Conservation (phyloP, 768 basidiomycete species). For the Mycena chlorophos region DNA sequence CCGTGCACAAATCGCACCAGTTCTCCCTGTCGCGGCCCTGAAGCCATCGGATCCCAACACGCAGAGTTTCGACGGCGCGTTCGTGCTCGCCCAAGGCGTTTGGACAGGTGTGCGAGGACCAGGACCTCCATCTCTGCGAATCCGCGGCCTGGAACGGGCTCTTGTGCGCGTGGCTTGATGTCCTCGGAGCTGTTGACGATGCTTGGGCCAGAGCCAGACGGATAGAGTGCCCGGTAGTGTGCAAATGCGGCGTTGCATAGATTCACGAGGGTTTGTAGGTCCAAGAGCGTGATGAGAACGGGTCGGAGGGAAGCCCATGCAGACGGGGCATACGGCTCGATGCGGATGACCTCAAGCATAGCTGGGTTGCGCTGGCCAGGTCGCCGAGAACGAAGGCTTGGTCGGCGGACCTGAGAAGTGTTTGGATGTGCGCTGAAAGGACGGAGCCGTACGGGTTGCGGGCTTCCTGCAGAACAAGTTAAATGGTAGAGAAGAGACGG, state of each 20-base stretch:
- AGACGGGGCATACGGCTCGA: slow-evolving; percentile 79
- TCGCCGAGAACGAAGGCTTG: slow-evolving; percentile 79
- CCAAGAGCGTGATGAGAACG: slow-evolving; percentile 72
- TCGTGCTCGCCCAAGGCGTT: slow-evolving; percentile 68
- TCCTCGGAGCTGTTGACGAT: not conserved
- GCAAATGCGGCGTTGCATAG: slow-evolving; percentile 77
- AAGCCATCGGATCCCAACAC: slow-evolving; percentile 83
- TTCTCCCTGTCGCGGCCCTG: slow-evolving; percentile 73
- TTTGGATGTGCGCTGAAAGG: slow-evolving; percentile 69
- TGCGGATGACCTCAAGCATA: slow-evolving; percentile 93
- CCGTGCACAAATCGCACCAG: slow-evolving; percentile 79
- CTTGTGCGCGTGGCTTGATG: not conserved
- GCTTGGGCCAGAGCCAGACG: slow-evolving; percentile 35
- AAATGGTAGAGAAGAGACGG: not conserved
- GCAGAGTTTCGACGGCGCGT: slow-evolving; percentile 65
- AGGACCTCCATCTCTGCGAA: slow-evolving; percentile 74
- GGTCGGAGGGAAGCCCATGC: slow-evolving; percentile 88
- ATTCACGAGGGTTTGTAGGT: slow-evolving; percentile 60
- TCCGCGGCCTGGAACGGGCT: slow-evolving; percentile 42
- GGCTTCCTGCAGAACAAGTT: slow-evolving; percentile 40
- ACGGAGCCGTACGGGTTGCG: slow-evolving; percentile 41
- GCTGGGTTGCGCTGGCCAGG: slow-evolving; percentile 64
- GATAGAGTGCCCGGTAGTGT: slow-evolving; percentile 56
- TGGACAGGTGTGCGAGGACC: slow-evolving; percentile 82
- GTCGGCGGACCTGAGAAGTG: slow-evolving; percentile 83